phyloP scores from a whole-genome alignment of 177 flowering plant genomes.

The Tripterygium wilfordii region DNA sequence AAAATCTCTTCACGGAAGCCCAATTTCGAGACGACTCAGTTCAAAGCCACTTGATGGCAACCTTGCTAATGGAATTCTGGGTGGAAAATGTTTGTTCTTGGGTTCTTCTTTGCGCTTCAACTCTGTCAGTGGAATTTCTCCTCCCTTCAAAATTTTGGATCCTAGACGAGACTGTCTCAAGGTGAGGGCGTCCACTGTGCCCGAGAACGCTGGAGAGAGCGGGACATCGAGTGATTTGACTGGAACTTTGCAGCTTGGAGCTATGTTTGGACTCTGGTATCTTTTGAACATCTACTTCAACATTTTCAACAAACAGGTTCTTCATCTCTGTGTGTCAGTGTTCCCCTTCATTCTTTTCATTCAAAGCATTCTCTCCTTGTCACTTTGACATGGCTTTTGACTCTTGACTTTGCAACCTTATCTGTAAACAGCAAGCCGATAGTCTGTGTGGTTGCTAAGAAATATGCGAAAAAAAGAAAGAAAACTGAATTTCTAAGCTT shows the following conservation, averaged over 20 bases:
- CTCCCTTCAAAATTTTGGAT: background rate
- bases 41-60: background rate
- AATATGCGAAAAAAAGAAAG: too few species aligned
- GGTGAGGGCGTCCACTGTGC: slow-evolving; percentile 42
- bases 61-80: background rate
- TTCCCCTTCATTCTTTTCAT: too few species aligned
- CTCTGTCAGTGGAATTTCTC: slow-evolving; percentile 2
- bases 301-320: slow-evolving; percentile 93
- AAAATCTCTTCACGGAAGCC: background rate
- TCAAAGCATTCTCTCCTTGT: slow-evolving; percentile 26
- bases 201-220: slow-evolving; percentile 34
- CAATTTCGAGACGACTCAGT: background rate
- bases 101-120: slow-evolving; percentile 2
- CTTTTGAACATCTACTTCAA: slow-evolving; percentile 93
- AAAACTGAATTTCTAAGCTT: too few species aligned
- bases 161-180: slow-evolving; percentile 8
- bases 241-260: slow-evolving; percentile 59
- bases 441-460: too few species aligned
- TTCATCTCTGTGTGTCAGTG: background rate
- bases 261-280: slow-evolving; percentile 74
- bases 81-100: background rate
- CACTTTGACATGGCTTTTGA: slow-evolving; percentile 8
- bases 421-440: too few species aligned
- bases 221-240: slow-evolving; percentile 20
- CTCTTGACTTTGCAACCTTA: too few species aligned